Conservation (phyloP, 805 yeast species). For the Helenozyma baotianmanensis region DNA sequence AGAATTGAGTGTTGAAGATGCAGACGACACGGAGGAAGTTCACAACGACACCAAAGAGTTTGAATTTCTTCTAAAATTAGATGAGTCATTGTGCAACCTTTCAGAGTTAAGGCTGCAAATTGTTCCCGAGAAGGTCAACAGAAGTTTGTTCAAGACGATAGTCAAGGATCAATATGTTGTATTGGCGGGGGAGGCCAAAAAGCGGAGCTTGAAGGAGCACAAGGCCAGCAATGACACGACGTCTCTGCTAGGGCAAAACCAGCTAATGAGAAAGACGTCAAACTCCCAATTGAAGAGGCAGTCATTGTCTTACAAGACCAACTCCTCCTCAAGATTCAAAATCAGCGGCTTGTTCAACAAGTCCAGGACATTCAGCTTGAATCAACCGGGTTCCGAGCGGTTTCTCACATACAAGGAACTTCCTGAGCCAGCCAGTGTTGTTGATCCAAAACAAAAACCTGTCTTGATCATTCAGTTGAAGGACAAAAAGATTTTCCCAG, state of each 20-base stretch:
- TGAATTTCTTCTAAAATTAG: constrained; percentile 49
- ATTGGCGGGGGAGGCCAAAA: constrained; percentile 19
- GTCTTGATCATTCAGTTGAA: constrained; percentile 42
- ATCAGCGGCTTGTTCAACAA: constrained; percentile 56
- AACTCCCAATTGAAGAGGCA: constrained; percentile 31
- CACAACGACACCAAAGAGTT: constrained; percentile 40
- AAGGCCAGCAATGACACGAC: constrained; percentile 2
- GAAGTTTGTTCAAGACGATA: constrained; percentile 25
- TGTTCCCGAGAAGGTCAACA: constrained; percentile 21
- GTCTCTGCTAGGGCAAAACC: too few relatives aligned
- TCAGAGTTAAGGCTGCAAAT: constrained; percentile 32
- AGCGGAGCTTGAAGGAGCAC: constrained; percentile 1
- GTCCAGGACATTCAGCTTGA: constrained; percentile 47
- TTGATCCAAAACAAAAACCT: constrained; percentile 50
- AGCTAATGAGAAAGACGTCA: constrained; percentile 27
- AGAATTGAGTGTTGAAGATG: constrained; percentile 36
- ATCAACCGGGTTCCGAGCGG: constrained; percentile 42
- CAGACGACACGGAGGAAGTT: constrained; percentile 17
- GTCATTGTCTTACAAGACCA: constrained; percentile 36
- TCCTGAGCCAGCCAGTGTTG: constrained; percentile 45
- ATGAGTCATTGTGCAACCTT: constrained; percentile 30
- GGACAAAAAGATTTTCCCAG: constrained; percentile 46
- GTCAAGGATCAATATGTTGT: constrained; percentile 31
- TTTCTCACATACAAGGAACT: constrained; percentile 50
- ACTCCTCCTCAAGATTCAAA: constrained; percentile 41